A percentile compares a stretch with the other conserved stretches of the same genome.
Conservation (phyloP, 2,329 filamentous ascomycete genomes). For the Calonectria henricotiae region DNA sequence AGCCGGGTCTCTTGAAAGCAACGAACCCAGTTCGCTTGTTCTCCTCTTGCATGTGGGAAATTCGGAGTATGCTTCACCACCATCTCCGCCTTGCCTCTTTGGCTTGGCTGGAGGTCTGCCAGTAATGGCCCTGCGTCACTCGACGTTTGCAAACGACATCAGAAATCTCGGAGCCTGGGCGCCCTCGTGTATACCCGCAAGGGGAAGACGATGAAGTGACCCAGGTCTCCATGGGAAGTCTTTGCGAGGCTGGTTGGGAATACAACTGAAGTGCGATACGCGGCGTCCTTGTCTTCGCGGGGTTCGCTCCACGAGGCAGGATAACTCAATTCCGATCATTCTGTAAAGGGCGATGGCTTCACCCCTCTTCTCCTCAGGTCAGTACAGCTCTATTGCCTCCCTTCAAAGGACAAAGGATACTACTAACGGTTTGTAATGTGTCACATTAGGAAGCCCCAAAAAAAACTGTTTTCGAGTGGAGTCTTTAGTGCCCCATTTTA, state of each 20-base stretch:
- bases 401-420: conserved; percentile 47
- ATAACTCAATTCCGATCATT: conserved; percentile 95
- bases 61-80: conserved; percentile 93
- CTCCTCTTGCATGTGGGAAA: conserved; percentile 89
- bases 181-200: conserved; percentile 40
- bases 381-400: conserved; percentile 39
- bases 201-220: conserved; percentile 40
- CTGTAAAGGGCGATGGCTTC: conserved; percentile 82
- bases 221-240: conserved; percentile 86
- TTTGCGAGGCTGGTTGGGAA: conserved; percentile 88
- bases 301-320: conserved; percentile 49
- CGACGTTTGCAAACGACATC: conserved; percentile 91
- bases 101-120: conserved; percentile 73
- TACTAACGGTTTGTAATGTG: conserved; percentile 45
- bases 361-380: conserved; percentile 55
- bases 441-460: background rate
- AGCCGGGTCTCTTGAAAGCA: conserved; percentile 41
- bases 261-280: conserved; percentile 93
- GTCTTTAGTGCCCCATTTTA: conserved; percentile 17
- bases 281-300: conserved; percentile 71
- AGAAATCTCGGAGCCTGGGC: conserved; percentile 82
- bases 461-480: conserved; percentile 31
- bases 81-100: conserved; percentile 47
- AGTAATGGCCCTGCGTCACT: conserved; percentile 89
- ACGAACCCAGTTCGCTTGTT: conserved; percentile 43